Evolutionary conservation across 768 basidiomycete genomes (phyloP), one percentile per base, ranked within the genome.

Genomic region (Leucogyrophana mollusca): DNA sequence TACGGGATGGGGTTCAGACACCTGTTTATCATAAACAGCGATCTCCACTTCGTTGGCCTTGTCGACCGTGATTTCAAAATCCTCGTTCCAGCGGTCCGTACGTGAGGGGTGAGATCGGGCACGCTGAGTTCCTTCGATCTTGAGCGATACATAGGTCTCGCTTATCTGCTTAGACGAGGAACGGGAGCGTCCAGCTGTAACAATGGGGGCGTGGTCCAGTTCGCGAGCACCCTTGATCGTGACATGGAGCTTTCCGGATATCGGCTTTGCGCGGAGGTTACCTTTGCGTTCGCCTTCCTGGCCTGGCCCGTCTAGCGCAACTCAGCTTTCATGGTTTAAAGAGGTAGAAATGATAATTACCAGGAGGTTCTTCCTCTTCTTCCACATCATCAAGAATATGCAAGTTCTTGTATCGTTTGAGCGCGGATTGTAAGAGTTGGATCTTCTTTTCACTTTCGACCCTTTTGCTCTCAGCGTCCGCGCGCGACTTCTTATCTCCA

Each of bases 41-140:
- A 99, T 85, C 70, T 98, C 96, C 40, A 97, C 89, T 74, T 99
- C 96, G 62, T 95, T 97, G 11, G 95, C 94, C 68, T 98, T 98
- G 73, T 98, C 95, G 33, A 98, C 90, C 0, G 85, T 77, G 49
- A 99, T 91, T 66, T 95, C 93, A 52, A 98, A 97, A 49, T 94
- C 90, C 67, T 99, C 94, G 62, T 92, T 91, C 96, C 96, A 99
- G 36, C 90, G 85, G 68, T 98, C 96, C 22, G 87, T 96, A 49
- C 93, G 85, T 9, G 93, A 86, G 7, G 92, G 90, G 62, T 95
- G 93, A 0, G 94, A 94, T 47, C 86, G 83, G 4, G 92, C 95
- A 11, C 90, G 78, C 56, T 94, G 90, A 16, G 90, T 93, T 17
- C 95, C 94, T 72, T 99, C 96, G 9, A 98, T 89, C 61, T 97